These are phyloP conservation scores for Bipolaris cookei DNA, from an alignment of 2,329 filamentous ascomycete species.

Conservation along the genomic window DNA sequence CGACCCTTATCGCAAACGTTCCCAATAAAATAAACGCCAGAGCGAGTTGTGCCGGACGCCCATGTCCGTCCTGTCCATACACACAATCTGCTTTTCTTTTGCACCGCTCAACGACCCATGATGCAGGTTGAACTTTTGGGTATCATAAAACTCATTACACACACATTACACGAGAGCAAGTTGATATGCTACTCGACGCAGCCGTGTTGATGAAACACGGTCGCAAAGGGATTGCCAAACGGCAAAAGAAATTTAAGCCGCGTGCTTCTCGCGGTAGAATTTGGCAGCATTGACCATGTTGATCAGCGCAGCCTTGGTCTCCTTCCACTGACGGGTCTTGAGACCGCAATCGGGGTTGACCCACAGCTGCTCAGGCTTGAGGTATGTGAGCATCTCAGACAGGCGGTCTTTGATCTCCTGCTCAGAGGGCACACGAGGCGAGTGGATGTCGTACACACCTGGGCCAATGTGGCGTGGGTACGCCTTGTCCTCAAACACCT, in stretches of 20 bases:
- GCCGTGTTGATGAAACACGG: constrained; percentile 44
- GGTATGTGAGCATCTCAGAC: constrained; percentile 93
- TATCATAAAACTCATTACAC: constrained; percentile 51
- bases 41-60: constrained; percentile 42
- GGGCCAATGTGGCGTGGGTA: constrained; percentile 99
- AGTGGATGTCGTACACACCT: constrained; percentile 99
- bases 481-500: constrained; percentile 96
- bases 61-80: constrained; percentile 50
- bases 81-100: constrained; percentile 27
- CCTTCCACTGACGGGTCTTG: constrained; percentile 98
- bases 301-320: constrained; percentile 93
- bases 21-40: constrained; percentile 13
- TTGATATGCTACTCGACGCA: constrained; percentile 47
- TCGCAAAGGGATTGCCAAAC: constrained; percentile 29
- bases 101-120: constrained; percentile 43
- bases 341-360: constrained; percentile 99
- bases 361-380: constrained; percentile 99
- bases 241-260: constrained; percentile 57
- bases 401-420: constrained; percentile 98
- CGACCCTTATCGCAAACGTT: constrained; percentile 3
- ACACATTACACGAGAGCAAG: constrained; percentile 50
- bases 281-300: constrained; percentile 99
- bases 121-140: constrained; percentile 54
- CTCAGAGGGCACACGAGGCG: constrained; percentile 93
- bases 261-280: constrained; percentile 89